phyloP scores from a whole-genome alignment of 768 basidiomycete species.

The Suillus weaverae region DNA sequence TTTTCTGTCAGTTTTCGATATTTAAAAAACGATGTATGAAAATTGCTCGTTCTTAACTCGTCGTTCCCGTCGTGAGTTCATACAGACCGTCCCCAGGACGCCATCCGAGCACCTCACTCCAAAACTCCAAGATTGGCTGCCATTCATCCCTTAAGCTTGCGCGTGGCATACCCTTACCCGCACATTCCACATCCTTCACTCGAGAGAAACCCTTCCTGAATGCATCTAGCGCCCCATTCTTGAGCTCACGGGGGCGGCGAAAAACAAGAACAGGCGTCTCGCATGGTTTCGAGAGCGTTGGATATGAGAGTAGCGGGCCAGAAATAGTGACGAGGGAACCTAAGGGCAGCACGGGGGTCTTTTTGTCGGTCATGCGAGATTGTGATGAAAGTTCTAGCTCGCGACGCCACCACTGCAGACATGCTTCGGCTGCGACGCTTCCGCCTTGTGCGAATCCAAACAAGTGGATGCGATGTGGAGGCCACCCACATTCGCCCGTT shows the following conservation, averaged over 20 bases:
- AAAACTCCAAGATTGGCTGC: constrained; percentile 84
- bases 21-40: background rate
- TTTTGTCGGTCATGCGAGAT: constrained; percentile 2
- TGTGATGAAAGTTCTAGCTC: constrained; percentile 17
- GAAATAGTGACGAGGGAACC: constrained; percentile 70
- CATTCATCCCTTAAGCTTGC: constrained; percentile 63
- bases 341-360: constrained; percentile 34
- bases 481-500: constrained; percentile 62
- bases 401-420: constrained; percentile 54
- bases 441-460: constrained; percentile 92
- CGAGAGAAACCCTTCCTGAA: constrained; percentile 62
- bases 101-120: constrained; percentile 66
- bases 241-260: constrained; percentile 49
- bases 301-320: constrained; percentile 78
- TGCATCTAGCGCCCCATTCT: constrained; percentile 45
- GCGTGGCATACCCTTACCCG: constrained; percentile 68
- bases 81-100: constrained; percentile 64
- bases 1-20: background rate
- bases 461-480: constrained; percentile 67
- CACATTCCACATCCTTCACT: constrained; percentile 50
- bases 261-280: constrained; percentile 65
- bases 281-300: constrained; percentile 52
- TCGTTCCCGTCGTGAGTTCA: constrained; percentile 54
- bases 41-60: background rate
- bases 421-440: constrained; percentile 69